phyloP scores from a whole-genome alignment of 1,139 yeast genomes.

The Wickerhamomyces sp. region DNA sequence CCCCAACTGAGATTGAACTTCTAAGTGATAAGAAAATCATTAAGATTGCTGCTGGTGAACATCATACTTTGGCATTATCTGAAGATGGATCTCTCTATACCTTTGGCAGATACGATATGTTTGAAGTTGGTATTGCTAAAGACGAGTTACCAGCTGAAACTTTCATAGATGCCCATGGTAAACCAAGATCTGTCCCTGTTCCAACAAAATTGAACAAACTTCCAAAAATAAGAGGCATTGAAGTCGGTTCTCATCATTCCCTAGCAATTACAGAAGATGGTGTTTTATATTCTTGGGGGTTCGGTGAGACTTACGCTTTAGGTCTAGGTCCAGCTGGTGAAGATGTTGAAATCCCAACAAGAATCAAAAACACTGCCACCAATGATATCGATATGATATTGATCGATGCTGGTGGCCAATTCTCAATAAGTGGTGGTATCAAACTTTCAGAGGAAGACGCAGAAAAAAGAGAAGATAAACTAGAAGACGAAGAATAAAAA shows the following conservation, averaged over 20 bases:
- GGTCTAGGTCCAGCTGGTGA: constrained; percentile 93
- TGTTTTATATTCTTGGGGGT: constrained; percentile 91
- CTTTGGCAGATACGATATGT: constrained; percentile 93
- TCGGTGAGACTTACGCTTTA: constrained; percentile 92
- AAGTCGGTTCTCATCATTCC: constrained; percentile 91
- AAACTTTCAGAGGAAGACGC: constrained; percentile 57
- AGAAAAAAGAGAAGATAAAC: constrained; percentile 53
- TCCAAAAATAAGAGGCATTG: constrained; percentile 58
- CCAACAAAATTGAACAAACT: constrained; percentile 65
- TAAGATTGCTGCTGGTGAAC: constrained; percentile 88
- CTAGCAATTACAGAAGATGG: constrained; percentile 85
- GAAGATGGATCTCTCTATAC: constrained; percentile 67
- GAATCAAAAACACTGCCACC: constrained; percentile 91
- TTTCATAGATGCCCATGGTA: constrained; percentile 73
- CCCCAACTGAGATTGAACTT: constrained; percentile 65
- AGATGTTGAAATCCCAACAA: constrained; percentile 80
- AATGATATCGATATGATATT: constrained; percentile 62
- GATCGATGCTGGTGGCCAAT: constrained; percentile 94
- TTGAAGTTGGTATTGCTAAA: constrained; percentile 76
- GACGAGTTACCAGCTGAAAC: constrained; percentile 62
- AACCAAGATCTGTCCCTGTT: constrained; percentile 79
- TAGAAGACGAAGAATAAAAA: constrained; percentile 28
- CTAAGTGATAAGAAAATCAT: constrained; percentile 54
- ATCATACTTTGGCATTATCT: constrained; percentile 78
- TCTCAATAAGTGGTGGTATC: constrained; percentile 79